These are phyloP conservation scores for Xylaria hypoxylon DNA, from an alignment of 2,329 filamentous ascomycete species.

Conservation along the genomic window DNA sequence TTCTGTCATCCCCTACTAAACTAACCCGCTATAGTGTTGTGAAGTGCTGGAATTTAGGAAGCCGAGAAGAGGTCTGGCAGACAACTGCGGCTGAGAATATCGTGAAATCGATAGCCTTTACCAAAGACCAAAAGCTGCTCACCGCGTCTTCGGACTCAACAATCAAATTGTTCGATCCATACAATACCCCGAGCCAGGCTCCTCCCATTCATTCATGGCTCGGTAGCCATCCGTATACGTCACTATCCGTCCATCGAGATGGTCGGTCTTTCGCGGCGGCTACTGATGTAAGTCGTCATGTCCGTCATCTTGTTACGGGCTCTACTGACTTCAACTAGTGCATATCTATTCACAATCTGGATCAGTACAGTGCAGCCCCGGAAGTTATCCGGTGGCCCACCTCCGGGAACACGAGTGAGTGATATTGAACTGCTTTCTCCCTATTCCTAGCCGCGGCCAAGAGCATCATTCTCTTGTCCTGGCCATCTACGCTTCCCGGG, in stretches of 20 bases:
- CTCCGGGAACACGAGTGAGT: slow-evolving; percentile 78
- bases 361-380: slow-evolving; percentile 81
- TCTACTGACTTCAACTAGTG: slow-evolving; percentile 54
- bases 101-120: slow-evolving; percentile 92
- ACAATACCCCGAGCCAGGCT: slow-evolving; percentile 74
- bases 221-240: slow-evolving; percentile 84
- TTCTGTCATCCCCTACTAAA: neutral
- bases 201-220: slow-evolving; percentile 87
- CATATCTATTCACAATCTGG: slow-evolving; percentile 90
- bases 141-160: slow-evolving; percentile 88
- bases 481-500: neutral
- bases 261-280: slow-evolving; percentile 82
- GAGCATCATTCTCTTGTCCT: neutral
- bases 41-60: slow-evolving; percentile 62
- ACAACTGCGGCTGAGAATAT: slow-evolving; percentile 91
- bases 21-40: slow-evolving; percentile 65
- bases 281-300: slow-evolving; percentile 52
- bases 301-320: neutral
- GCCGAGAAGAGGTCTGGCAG: slow-evolving; percentile 75
- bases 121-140: slow-evolving; percentile 82
- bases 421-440: neutral
- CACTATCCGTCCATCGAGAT: slow-evolving; percentile 83
- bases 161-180: slow-evolving; percentile 92
- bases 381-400: slow-evolving; percentile 90
- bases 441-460: neutral